A percentile compares a stretch with the other conserved stretches of the same genome.
Evolutionary conservation across 441 rosid genomes (phyloP).

Genomic region (Eutrema salsugineum): DNA sequence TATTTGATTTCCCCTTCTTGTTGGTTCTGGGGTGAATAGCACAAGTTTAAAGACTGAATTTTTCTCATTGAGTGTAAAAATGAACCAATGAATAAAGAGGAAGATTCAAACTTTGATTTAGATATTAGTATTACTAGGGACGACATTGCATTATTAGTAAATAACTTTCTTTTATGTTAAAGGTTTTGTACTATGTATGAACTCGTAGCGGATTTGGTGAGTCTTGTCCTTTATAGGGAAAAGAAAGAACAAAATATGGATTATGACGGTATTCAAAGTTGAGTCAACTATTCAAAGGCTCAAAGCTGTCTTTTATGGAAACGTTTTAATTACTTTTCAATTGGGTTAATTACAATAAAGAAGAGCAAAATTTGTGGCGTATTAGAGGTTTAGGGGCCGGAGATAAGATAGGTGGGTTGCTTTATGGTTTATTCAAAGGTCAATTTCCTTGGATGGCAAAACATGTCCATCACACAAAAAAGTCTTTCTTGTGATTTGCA

Average conservation of each 20-base stretch:
- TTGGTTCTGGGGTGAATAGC: neutral
- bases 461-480: constrained; percentile 6
- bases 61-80: neutral
- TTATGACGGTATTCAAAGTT: constrained; percentile 25
- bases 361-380: neutral
- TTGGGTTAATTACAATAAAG: neutral
- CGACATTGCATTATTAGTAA: neutral
- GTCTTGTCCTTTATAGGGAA: constrained; percentile 11
- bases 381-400: neutral
- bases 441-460: constrained; percentile 10
- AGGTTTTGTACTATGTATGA: neutral
- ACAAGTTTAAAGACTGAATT: neutral
- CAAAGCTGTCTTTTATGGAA: constrained; percentile 7
- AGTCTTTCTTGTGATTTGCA: constrained; percentile 19
- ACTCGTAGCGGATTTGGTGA: constrained; percentile 17
- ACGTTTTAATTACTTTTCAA: constrained; percentile 7
- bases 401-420: constrained; percentile 4
- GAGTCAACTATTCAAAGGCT: constrained; percentile 11
- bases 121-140: neutral
- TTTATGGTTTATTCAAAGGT: constrained; percentile 24
- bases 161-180: neutral
- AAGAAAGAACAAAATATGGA: constrained; percentile 4
- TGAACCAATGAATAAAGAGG: neutral
- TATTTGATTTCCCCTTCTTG: neutral
- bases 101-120: constrained; percentile 13